phyloP scores from a whole-genome alignment of 2,329 filamentous ascomycete genomes.

The Talaromyces amestolkiae region DNA sequence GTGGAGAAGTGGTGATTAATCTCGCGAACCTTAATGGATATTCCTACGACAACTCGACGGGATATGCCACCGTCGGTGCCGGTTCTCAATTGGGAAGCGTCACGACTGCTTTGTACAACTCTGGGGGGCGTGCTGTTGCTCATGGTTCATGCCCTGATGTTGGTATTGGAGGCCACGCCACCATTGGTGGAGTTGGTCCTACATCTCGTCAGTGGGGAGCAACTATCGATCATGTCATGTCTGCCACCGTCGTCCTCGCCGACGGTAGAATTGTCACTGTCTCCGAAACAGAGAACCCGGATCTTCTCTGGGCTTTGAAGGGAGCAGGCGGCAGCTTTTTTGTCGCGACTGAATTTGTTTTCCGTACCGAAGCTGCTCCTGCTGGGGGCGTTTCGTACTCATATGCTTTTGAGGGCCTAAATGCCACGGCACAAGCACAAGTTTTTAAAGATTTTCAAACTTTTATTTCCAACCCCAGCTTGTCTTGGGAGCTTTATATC shows the following conservation, averaged over 20 bases:
- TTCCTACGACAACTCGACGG: slow-evolving; percentile 29
- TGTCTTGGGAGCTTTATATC: slow-evolving; percentile 60
- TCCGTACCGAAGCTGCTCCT: slow-evolving; percentile 37
- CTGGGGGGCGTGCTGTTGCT: slow-evolving; percentile 34
- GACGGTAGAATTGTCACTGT: slow-evolving; percentile 33
- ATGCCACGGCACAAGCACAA: slow-evolving; percentile 47
- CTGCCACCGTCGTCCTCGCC: slow-evolving; percentile 50
- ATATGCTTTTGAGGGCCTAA: slow-evolving; percentile 54
- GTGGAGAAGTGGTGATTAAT: slow-evolving; percentile 26
- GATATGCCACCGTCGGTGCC: slow-evolving; percentile 35
- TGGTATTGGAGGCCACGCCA: slow-evolving; percentile 41
- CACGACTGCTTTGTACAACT: slow-evolving; percentile 28
- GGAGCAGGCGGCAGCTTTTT: slow-evolving; percentile 40
- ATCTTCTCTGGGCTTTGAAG: slow-evolving; percentile 36
- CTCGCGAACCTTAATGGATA: slow-evolving; percentile 23
- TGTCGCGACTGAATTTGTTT: slow-evolving; percentile 38
- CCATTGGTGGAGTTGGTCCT: slow-evolving; percentile 38
- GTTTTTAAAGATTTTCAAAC: slow-evolving; percentile 60
- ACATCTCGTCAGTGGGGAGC: slow-evolving; percentile 52
- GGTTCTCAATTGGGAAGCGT: slow-evolving; percentile 35
- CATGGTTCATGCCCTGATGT: slow-evolving; percentile 41
- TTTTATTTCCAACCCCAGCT: slow-evolving; percentile 52
- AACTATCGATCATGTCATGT: slow-evolving; percentile 51
- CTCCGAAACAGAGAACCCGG: slow-evolving; percentile 29
- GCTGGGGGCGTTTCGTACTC: slow-evolving; percentile 57